Evolutionary conservation across 192 early-diverging fungal species (phyloP).

Genomic region (Backusella westeae): DNA sequence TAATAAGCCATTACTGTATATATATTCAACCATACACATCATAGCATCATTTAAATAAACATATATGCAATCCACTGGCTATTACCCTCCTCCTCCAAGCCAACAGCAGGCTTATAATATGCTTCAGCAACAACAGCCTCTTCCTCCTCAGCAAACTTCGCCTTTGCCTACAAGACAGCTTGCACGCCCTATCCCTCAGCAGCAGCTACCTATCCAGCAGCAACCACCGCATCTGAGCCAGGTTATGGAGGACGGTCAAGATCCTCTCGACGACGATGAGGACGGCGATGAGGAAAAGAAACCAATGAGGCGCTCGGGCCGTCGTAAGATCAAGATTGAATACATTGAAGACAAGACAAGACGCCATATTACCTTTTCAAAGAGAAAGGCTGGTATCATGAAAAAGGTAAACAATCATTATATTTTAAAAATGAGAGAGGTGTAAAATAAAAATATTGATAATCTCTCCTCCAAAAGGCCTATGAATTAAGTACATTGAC

Average conservation of each 20-base stretch:
- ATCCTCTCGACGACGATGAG: slow-evolving; percentile 49
- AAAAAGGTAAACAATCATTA: slow-evolving; percentile 67
- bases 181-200: not conserved
- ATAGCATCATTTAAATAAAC: not conserved
- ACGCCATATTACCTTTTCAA: slow-evolving; percentile 92
- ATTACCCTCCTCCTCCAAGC: not conserved
- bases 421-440: not conserved
- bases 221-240: not conserved
- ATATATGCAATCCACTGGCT: slow-evolving; percentile 10
- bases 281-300: slow-evolving; percentile 55
- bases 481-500: slow-evolving; percentile 91
- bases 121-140: not conserved
- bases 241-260: not conserved
- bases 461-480: slow-evolving; percentile 51
- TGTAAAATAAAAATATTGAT: not conserved
- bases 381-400: slow-evolving; percentile 95
- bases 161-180: slow-evolving; percentile 2
- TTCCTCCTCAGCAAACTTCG: not conserved
- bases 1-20: slow-evolving; percentile 9
- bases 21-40: not conserved
- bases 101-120: slow-evolving; percentile 5
- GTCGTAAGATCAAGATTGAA: slow-evolving; percentile 95
- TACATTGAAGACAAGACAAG: slow-evolving; percentile 91
- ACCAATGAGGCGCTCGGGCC: slow-evolving; percentile 68
- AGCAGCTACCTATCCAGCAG: not conserved